Evolutionary conservation across 192 early-diverging fungal genomes (phyloP), one percentile per base, ranked within the genome.

Genomic region (Kickxella alabastrina): DNA sequence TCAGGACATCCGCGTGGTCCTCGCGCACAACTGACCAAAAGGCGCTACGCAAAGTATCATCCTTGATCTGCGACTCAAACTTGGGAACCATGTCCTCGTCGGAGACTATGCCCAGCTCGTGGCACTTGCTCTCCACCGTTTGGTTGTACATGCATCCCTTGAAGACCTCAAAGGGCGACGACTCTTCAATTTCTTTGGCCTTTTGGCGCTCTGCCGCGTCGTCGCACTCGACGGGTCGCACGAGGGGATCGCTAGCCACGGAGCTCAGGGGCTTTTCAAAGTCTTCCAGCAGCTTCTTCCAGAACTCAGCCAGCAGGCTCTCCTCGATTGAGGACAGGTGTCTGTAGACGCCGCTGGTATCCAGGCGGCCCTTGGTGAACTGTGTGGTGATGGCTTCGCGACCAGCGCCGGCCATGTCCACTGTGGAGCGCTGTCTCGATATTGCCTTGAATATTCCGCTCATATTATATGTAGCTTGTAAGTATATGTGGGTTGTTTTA

Each of bases 1-100:
- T 31, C 28, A 90, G 57, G 10, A 82, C 62, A 65, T 93, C 91
- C 17, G 84, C 85, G 41, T 88, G 80, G 51, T 89, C 85, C 39
- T 68, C 75, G 27, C 71, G 77, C 9, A 85, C 65, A 35, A 82
- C 75, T 13, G 73, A 56, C 82, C 85, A 89, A 37, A 87, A 78
- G n/a, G 82, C 77, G 7, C 62, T 68, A 8, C 77, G 57, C 31
- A 87, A 71, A 35, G 79, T 79, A 6, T 59, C 43, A 24, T 49
- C 40, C 3, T 25, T 8, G 6, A 57, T 40, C 66, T 49, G 49
- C 19, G 49, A 29, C 57, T 68, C 49, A 27, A 43, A 76, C n/a
- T 49, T 37, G 12, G 73, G 65, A 28, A 69, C 65, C 31, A 76
- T 41, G 34, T 43, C 57, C 10, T 32, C 1, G 38, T 54, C 41